Conservation (phyloP, 805 yeast genomes). For the Helenozyma baotianmanensis region DNA sequence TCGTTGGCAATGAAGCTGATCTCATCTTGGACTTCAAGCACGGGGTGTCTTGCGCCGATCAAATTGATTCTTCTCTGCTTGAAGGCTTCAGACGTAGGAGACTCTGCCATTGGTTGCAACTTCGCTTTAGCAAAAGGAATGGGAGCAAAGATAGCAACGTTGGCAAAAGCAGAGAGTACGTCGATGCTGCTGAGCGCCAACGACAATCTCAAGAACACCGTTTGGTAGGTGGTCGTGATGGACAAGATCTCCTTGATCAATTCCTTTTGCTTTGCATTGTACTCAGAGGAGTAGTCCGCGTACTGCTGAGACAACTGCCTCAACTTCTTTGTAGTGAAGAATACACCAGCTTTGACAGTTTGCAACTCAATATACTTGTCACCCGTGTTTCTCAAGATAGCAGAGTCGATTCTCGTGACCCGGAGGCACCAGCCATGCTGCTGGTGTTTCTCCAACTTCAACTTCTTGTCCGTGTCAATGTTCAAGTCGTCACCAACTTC, state of each 20-base stretch:
- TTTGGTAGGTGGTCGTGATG: constrained; percentile 76
- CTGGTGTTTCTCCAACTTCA: constrained; percentile 83
- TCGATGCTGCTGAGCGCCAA: constrained; percentile 68
- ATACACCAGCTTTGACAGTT: constrained; percentile 94
- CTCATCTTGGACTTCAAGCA: constrained; percentile 89
- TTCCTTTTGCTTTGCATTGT: constrained; percentile 68
- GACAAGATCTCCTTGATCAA: constrained; percentile 79
- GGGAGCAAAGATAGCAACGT: constrained; percentile 73
- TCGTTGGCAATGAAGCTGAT: constrained; percentile 89
- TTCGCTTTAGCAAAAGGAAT: constrained; percentile 73
- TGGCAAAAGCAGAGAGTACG: constrained; percentile 82
- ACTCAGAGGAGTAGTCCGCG: constrained; percentile 55
- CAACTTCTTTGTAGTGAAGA: constrained; percentile 71
- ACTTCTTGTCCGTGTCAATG: constrained; percentile 80
- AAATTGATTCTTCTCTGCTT: constrained; percentile 48
- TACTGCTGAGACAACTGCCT: constrained; percentile 57
- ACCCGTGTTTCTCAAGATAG: constrained; percentile 59
- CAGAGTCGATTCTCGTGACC: constrained; percentile 84
- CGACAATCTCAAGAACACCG: constrained; percentile 68
- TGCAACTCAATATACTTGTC: constrained; percentile 71
- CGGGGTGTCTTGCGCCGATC: constrained; percentile 87
- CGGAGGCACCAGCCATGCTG: constrained; percentile 94
- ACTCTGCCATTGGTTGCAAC: constrained; percentile 49
- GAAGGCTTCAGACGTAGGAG: constrained; percentile 18
- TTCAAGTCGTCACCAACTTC: constrained; percentile 68